Evolutionary conservation across 345 rosid species (phyloP), one percentile per base, ranked within the genome.

Genomic region (Linum trigynum): DNA sequence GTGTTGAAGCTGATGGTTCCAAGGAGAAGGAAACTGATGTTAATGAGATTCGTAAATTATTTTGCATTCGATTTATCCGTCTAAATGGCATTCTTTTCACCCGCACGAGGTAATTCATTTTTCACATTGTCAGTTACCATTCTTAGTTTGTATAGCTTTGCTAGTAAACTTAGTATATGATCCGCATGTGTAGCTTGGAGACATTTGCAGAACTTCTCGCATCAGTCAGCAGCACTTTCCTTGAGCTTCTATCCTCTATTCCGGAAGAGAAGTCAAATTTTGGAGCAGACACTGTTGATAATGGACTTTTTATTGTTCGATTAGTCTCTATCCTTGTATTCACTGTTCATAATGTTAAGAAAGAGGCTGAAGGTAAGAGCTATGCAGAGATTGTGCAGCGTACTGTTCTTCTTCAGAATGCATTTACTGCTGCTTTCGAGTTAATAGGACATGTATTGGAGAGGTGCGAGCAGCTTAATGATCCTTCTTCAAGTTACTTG

Each of bases 311-410:
- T 76, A 73, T 88, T 68, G 89, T 90, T 55, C 81, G 90, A 68
- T 78, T 94, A 9, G 82, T 94, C 35, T 66, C 92, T 12, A 79
- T 88, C 70, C 89, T 94, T 32, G 72, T 90, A 60, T 94, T 84
- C 67, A 85, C 95, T 5, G 82, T 85, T 64, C 83, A 94, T 65
- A 90, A 83, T 75, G 81, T 77, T 64, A 86, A 84, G 74, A 85
- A 71, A 66, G 97, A 88, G 79, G 76, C 72, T 42, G 96, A 86
- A 66, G 88, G 91, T 71, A 95, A 86, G 82, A 73, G 88, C 11
- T 90, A 90, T 79, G 96, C 95, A 41, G 97, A 90, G 69, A 90
- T 88, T 65, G 89, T 94, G 63, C 99, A 88, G 77, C 92, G 88
- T 68, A 92, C 84, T 68, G 92, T 79, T 59, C 82, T 89, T 23